Evolutionary conservation across 257 asterid species (phyloP).

Genomic region (Nicotiana knightiana): DNA sequence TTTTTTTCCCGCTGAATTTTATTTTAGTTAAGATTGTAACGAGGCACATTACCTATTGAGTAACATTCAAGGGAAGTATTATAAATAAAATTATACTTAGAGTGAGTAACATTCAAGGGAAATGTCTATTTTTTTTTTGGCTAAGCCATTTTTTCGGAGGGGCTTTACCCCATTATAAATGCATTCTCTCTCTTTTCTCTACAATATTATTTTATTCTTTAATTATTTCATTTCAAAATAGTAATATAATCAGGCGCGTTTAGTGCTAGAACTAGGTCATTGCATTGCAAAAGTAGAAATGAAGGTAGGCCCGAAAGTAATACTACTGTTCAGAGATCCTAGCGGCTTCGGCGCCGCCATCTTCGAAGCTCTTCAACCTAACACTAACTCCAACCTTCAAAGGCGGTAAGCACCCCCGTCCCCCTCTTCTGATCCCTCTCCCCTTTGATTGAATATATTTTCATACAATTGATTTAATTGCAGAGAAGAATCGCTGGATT

Average conservation of each 20-base stretch:
- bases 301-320: conserved; percentile 53
- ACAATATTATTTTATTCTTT: too few relatives aligned
- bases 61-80: too few relatives aligned
- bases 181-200: too few relatives aligned
- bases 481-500: conserved; percentile 59
- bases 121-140: too few relatives aligned
- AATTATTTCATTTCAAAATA: too few relatives aligned
- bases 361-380: conserved; percentile 44
- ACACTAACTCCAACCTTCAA: conserved; percentile 31
- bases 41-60: too few relatives aligned
- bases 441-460: background rate
- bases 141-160: too few relatives aligned
- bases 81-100: too few relatives aligned
- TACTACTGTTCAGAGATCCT: conserved; percentile 56
- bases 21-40: too few relatives aligned
- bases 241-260: background rate
- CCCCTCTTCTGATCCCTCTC: background rate
- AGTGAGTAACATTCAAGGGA: too few relatives aligned
- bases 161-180: too few relatives aligned
- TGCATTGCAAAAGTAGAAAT: conserved; percentile 17
- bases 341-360: conserved; percentile 49
- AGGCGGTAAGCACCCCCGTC: conserved; percentile 29
- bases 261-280: background rate
- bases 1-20: too few relatives aligned
- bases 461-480: background rate